Base-by-base conservation (phyloP, 2,329 filamentous ascomycete species). In the Huntiella savannae region DNA sequence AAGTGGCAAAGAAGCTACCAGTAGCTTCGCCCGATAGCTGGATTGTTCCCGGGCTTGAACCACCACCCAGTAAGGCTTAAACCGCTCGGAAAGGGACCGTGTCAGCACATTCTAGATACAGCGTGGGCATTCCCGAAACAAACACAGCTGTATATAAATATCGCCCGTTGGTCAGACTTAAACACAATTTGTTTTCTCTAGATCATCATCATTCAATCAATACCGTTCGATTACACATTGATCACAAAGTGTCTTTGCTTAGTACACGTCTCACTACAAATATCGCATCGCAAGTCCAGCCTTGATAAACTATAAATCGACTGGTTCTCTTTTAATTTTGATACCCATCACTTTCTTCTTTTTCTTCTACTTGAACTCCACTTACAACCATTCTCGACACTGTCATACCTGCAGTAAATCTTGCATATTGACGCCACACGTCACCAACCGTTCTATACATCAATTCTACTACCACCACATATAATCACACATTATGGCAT, bases 401-500 rank as follows among this genome's bases (percentile, higher is more conserved):
- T 19, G 35, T 13, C n/a, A 43, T 19, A n/a, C 34, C 37, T 48
- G 22, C 17, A 46, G 8, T 45, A 13, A 22, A 22, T 45, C 46
- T 40, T 36, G 28, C 28, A 34, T 43, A 43, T 33, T 43, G 41
- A 38, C 47, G 10, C 38, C 40, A 46, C 28, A 37, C 12, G 3
- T 19, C 33, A 5, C 4, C 1, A 2, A 28, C 5, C 22, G 22
- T 28, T 39, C 5, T 17, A n/a, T 10, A 11, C 8, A 3, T 5
- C 22, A 28, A 3, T 28, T 28, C 22, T 3, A 28, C 22, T 28
- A 28, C 22, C 6, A n/a, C 17, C 19, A 41, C 16, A 34, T 4
- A 43, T 28, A 36, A 28, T 42, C 45, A 51, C 45, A 49, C 41
- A 50, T 47, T 59, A 74, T 54, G 54, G 84, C 86, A 81, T 74